Evolutionary conservation across 768 basidiomycete genomes (phyloP).

Genomic region (Leucosporidium creatinivorum): DNA sequence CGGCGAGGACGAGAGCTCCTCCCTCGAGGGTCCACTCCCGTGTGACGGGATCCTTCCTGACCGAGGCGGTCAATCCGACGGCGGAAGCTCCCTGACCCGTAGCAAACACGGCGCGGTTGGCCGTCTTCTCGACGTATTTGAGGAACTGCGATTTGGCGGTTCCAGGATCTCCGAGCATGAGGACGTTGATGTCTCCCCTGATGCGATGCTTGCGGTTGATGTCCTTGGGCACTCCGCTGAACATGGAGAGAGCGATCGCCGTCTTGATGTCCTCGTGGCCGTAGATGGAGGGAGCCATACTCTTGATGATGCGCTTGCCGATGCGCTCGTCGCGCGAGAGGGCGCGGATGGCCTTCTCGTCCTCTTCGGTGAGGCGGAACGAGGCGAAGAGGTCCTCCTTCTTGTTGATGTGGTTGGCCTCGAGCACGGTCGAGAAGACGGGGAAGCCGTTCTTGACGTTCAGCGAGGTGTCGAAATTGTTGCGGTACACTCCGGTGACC

Average conservation of each 20-base stretch:
- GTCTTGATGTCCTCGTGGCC: constrained; percentile 99
- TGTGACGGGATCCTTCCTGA: constrained; percentile 96
- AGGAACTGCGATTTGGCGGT: constrained; percentile 99
- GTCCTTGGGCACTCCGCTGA: constrained; percentile 89
- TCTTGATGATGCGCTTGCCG: constrained; percentile 94
- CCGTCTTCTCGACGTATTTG: constrained; percentile 98
- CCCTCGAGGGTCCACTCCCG: constrained; percentile 63
- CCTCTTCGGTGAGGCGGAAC: constrained; percentile 92
- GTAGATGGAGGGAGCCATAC: constrained; percentile 97
- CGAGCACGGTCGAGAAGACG: constrained; percentile 95
- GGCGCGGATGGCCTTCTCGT: constrained; percentile 80
- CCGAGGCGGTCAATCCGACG: constrained; percentile 95
- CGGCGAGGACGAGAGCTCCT: constrained; percentile 93
- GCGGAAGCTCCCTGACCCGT: constrained; percentile 98
- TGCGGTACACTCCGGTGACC: constrained; percentile 94
- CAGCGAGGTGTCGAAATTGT: constrained; percentile 96
- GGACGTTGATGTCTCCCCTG: constrained; percentile 91
- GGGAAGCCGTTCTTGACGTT: constrained; percentile 99
- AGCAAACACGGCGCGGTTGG: constrained; percentile 92
- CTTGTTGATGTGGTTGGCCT: constrained; percentile 98
- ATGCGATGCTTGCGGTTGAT: constrained; percentile 94
- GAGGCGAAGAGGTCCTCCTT: constrained; percentile 99
- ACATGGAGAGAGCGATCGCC: constrained; percentile 86
- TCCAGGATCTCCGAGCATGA: constrained; percentile 66
- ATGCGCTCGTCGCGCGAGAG: constrained; percentile 89